A percentile compares a stretch with the other conserved stretches of the same genome.
Evolutionary conservation across 768 basidiomycete species (phyloP).

Genomic region (Termitomyces bulborhizus): DNA sequence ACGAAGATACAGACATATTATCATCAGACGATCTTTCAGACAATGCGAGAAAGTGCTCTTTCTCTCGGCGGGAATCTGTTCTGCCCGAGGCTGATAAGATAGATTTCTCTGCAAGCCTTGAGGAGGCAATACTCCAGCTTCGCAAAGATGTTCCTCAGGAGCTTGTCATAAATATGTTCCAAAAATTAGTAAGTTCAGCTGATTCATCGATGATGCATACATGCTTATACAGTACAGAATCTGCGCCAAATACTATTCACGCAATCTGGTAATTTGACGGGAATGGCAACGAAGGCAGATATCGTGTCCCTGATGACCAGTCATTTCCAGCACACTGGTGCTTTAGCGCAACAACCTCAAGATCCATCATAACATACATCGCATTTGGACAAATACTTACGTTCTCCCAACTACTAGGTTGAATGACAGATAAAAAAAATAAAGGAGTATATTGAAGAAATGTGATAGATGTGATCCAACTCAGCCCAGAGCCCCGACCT

Average conservation of each 20-base stretch:
- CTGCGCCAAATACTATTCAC: constrained; percentile 66
- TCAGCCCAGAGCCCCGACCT: not conserved
- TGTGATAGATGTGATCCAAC: not conserved
- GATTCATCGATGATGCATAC: not conserved
- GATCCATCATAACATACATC: constrained; percentile 2
- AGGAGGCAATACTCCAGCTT: constrained; percentile 53
- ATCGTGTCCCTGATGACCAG: constrained; percentile 52
- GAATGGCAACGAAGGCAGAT: constrained; percentile 66
- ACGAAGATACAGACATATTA: constrained; percentile 19
- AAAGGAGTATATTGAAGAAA: not conserved
- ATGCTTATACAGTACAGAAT: constrained; percentile 36
- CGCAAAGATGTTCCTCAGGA: constrained; percentile 67
- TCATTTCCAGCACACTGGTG: constrained; percentile 50
- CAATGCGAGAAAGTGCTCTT: constrained; percentile 33
- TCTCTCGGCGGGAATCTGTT: constrained; percentile 26
- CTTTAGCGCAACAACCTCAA: constrained; percentile 20
- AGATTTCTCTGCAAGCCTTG: constrained; percentile 33
- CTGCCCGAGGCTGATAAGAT: constrained; percentile 23
- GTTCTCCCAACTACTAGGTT: not conserved
- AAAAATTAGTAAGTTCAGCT: constrained; percentile 47
- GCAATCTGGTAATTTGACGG: constrained; percentile 48
- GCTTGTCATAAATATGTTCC: constrained; percentile 68
- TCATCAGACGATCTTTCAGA: constrained; percentile 23
- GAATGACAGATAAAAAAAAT: not conserved
- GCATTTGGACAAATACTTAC: not conserved